phyloP scores from a whole-genome alignment of 441 rosid species.

The Bruguiera hainesii region DNA sequence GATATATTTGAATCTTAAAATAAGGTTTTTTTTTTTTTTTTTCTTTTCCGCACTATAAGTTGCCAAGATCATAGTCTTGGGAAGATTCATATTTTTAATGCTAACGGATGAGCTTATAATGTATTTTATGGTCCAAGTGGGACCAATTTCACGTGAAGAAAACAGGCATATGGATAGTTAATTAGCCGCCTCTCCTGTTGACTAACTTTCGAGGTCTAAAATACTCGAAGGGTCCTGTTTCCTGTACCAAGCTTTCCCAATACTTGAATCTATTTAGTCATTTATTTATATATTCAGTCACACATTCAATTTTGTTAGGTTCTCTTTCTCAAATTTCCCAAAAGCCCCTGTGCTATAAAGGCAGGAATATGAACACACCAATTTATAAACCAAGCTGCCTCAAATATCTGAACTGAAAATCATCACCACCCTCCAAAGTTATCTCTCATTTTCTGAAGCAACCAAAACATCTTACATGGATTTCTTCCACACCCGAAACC shows the following conservation, averaged over 20 bases:
- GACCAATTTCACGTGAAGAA: slow-evolving; percentile 53
- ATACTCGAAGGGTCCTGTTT: no score
- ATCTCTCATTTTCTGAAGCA: background rate
- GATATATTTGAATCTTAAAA: no score
- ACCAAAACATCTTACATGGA: slow-evolving; percentile 35
- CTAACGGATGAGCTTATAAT: slow-evolving; percentile 13
- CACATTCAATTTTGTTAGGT: background rate
- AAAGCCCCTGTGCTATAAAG: slow-evolving; percentile 1
- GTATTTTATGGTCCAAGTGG: slow-evolving; percentile 34
- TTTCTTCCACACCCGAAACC: slow-evolving; percentile 27
- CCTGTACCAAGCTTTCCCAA: background rate
- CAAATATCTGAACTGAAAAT: background rate
- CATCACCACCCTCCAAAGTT: background rate
- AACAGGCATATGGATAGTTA: slow-evolving; percentile 21
- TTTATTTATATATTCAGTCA: background rate
- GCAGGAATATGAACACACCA: slow-evolving; percentile 4
- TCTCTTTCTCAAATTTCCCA: background rate
- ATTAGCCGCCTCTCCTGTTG: slow-evolving; percentile 22
- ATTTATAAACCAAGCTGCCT: background rate
- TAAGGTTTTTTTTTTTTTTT: no score
- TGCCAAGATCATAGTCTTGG: background rate
- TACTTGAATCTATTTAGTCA: background rate
- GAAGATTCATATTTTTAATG: background rate
- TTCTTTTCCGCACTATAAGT: background rate
- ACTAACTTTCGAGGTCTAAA: background rate